These are phyloP conservation scores for Lodderomyces theae DNA, from an alignment of 1,139 yeast genomes.

Conservation along the genomic window DNA sequence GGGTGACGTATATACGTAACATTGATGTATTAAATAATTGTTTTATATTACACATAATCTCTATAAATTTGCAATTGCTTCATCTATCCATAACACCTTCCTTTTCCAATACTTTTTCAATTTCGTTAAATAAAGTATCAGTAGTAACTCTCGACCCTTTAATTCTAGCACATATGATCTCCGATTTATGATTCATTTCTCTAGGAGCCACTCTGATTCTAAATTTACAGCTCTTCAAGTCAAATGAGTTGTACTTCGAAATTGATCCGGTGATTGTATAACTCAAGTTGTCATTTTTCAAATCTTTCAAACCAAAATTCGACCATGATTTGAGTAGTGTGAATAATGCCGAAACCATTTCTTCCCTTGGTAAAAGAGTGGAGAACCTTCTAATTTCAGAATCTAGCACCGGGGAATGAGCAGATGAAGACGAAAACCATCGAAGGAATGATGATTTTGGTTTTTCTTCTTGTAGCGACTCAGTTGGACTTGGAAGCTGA, in stretches of 20 bases:
- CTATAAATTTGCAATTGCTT: conserved; percentile 5
- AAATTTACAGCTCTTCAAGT: conserved; percentile 64
- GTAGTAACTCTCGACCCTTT: conserved; percentile 45
- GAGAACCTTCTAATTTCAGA: conserved; percentile 36
- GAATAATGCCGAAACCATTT: conserved; percentile 62
- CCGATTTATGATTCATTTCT: conserved; percentile 43
- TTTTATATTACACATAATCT: no score
- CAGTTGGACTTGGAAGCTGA: conserved; percentile 42
- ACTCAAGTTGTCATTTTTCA: conserved; percentile 45
- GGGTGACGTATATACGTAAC: no score
- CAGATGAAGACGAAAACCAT: conserved; percentile 40
- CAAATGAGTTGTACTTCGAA: conserved; percentile 58
- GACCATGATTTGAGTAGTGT: conserved; percentile 68
- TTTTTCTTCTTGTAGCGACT: conserved; percentile 31
- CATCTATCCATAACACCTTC: conserved; percentile 43
- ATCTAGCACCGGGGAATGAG: conserved; percentile 16
- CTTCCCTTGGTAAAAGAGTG: conserved; percentile 50
- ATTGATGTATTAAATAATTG: no score
- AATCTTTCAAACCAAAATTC: conserved; percentile 62
- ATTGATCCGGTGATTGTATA: conserved; percentile 57
- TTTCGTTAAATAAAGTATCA: conserved; percentile 45
- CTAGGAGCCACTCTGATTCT: conserved; percentile 49
- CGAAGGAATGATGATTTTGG: conserved; percentile 36
- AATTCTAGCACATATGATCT: conserved; percentile 44
- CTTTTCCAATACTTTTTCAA: conserved; percentile 45